Conservation (phyloP, 2,329 filamentous ascomycete species). For the Intubia oerlemansii region DNA sequence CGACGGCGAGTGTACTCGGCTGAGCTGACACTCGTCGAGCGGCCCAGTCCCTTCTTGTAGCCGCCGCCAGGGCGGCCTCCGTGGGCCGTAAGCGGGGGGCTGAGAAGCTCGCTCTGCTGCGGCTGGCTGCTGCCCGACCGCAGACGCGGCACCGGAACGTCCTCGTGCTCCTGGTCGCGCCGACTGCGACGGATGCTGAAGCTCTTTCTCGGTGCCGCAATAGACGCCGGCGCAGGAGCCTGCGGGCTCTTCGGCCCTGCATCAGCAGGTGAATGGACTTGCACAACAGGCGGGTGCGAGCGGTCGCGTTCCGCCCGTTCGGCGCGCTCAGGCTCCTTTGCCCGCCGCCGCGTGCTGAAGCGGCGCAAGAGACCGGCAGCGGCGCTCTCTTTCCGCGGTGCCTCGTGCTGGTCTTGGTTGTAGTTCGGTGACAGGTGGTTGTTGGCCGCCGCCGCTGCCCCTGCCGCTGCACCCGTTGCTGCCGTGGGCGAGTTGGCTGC, state of each 20-base stretch:
- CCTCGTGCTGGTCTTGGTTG: slow-evolving; percentile 35
- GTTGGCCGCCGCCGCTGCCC: too few species aligned
- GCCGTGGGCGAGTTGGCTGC: too few species aligned
- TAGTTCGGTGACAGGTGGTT: too few species aligned
- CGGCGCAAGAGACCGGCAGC: slow-evolving; percentile 68
- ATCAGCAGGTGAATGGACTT: slow-evolving; percentile 63
- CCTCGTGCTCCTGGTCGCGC: slow-evolving; percentile 31
- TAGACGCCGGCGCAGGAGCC: not conserved
- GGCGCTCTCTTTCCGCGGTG: slow-evolving; percentile 65
- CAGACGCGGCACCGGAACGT: slow-evolving; percentile 21
- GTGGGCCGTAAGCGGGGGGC: slow-evolving; percentile 47
- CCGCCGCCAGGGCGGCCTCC: slow-evolving; percentile 39
- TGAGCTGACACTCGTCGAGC: slow-evolving; percentile 83
- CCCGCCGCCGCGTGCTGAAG: slow-evolving; percentile 67
- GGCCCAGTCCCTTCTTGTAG: slow-evolving; percentile 49
- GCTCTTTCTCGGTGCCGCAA: slow-evolving; percentile 46
- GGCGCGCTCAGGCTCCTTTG: slow-evolving; percentile 39
- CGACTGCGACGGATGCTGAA: slow-evolving; percentile 55
- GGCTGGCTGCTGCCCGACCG: slow-evolving; percentile 41
- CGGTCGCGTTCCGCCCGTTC: slow-evolving; percentile 39
- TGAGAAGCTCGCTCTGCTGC: slow-evolving; percentile 59
- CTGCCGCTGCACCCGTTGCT: too few species aligned
- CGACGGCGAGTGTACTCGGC: slow-evolving; percentile 52
- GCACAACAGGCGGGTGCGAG: slow-evolving; percentile 50
- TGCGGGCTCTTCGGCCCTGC: too few species aligned